Evolutionary conservation across 148 eudicot species (phyloP).

Genomic region (Fallopia convolvulus): DNA sequence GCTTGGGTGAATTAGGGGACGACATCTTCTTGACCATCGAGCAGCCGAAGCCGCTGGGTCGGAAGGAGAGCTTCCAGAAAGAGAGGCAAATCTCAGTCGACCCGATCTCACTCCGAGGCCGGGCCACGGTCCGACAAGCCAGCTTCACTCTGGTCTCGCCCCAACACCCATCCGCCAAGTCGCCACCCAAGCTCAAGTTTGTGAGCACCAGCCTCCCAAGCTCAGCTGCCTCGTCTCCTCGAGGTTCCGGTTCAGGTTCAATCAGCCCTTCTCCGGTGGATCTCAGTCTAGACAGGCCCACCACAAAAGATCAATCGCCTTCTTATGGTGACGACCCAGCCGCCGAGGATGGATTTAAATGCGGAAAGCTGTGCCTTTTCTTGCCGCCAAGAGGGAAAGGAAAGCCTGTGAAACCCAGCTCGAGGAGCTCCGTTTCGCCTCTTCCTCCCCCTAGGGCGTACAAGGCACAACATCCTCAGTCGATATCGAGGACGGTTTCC

Average conservation of each 20-base stretch:
- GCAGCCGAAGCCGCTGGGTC: conserved; percentile 12
- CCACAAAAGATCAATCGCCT: background rate
- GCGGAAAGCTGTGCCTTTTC: conserved; percentile 74
- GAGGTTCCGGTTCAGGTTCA: conserved; percentile 16
- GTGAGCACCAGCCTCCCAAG: conserved; percentile 50
- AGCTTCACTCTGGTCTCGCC: conserved; percentile 21
- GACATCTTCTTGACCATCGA: conserved; percentile 31
- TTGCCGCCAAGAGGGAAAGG: conserved; percentile 76
- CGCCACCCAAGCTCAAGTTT: conserved; percentile 38
- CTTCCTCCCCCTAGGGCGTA: background rate
- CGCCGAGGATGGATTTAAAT: conserved; percentile 48
- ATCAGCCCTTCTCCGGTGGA: conserved; percentile 4
- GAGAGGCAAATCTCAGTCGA: conserved; percentile 76
- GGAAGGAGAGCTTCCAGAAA: conserved; percentile 17
- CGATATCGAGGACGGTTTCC: conserved; percentile 58
- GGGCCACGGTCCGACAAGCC: conserved; percentile 22
- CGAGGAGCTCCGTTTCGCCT: conserved; percentile 15
- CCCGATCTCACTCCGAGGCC: conserved; percentile 56
- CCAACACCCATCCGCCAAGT: conserved; percentile 16
- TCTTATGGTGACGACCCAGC: background rate
- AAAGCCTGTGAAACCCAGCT: conserved; percentile 42
- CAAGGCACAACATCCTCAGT: conserved; percentile 16
- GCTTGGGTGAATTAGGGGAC: conserved; percentile 18
- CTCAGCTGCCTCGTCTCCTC: conserved; percentile 53
- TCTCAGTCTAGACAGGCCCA: background rate